phyloP scores from a whole-genome alignment of 1,284 basidiomycete species.

The Leccinum insigne region DNA sequence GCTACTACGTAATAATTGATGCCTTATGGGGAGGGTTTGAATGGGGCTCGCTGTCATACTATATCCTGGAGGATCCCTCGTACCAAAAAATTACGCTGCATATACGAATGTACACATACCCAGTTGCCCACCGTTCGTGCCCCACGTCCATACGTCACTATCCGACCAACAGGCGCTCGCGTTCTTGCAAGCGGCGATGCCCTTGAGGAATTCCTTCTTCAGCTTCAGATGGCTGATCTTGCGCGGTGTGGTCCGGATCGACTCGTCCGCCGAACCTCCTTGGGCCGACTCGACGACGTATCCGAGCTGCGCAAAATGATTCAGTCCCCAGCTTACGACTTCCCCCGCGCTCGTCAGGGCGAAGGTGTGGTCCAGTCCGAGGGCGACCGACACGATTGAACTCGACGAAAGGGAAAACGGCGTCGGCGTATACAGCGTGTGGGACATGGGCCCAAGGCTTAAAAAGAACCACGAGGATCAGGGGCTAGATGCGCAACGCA shows the following conservation, averaged over 20 bases:
- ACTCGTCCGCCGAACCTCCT: constrained; percentile 45
- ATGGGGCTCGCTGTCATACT: constrained; percentile 74
- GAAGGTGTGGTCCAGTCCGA: constrained; percentile 95
- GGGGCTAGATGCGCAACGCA: not conserved
- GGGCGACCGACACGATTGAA: constrained; percentile 63
- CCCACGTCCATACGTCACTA: constrained; percentile 92
- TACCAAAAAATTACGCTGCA: not conserved
- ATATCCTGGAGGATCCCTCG: constrained; percentile 52
- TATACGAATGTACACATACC: constrained; percentile 46
- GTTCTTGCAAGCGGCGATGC: constrained; percentile 86
- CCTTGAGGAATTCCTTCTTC: constrained; percentile 79
- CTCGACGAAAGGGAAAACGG: constrained; percentile 55
- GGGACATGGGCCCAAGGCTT: constrained; percentile 74
- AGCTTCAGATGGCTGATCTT: constrained; percentile 68
- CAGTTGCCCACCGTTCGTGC: constrained; percentile 92
- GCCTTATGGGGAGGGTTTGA: constrained; percentile 86
- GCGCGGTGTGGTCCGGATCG: constrained; percentile 75
- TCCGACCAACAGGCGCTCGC: constrained; percentile 93
- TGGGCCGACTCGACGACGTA: constrained; percentile 71
- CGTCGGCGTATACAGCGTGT: constrained; percentile 78
- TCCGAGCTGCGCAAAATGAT: constrained; percentile 87
- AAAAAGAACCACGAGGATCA: constrained; percentile 7
- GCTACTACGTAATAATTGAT: constrained; percentile 65
- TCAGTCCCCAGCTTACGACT: constrained; percentile 90
- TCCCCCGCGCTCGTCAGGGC: constrained; percentile 81